Evolutionary conservation across 805 yeast genomes (phyloP).

Genomic region (Priceomyces fermenticarens): DNA sequence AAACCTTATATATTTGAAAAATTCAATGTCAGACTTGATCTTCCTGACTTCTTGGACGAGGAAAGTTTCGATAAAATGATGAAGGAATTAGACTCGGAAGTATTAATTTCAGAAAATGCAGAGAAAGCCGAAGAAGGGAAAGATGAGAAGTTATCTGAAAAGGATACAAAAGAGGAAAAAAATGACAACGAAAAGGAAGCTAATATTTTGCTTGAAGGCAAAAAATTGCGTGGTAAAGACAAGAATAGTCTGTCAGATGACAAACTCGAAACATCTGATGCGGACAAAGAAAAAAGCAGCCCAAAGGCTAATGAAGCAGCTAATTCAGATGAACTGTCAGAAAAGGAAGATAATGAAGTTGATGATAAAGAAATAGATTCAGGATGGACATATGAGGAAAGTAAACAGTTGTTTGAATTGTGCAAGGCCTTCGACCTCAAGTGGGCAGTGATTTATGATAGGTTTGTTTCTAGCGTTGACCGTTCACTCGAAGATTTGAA

Average conservation of each 20-base stretch:
- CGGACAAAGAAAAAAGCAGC: constrained; percentile 7
- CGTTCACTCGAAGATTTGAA: constrained; percentile 77
- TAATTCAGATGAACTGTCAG: constrained; percentile 13
- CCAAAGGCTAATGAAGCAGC: constrained; percentile 8
- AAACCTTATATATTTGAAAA: constrained; percentile 68
- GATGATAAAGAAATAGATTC: constrained; percentile 29
- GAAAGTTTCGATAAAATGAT: constrained; percentile 55
- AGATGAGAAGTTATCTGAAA: constrained; percentile 9
- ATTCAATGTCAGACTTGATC: constrained; percentile 62
- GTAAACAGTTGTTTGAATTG: constrained; percentile 70
- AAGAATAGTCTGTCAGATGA: constrained; percentile 7
- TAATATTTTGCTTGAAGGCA: constrained; percentile 14
- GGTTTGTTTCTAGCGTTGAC: constrained; percentile 35
- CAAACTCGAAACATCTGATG: constrained; percentile 6
- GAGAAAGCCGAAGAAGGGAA: constrained; percentile 9
- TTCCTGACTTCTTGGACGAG: constrained; percentile 65
- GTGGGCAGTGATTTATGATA: constrained; percentile 66
- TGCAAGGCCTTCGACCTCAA: constrained; percentile 61
- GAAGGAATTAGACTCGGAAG: constrained; percentile 28
- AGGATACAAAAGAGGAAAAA: constrained; percentile 13
- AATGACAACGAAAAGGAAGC: constrained; percentile 12
- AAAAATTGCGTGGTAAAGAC: constrained; percentile 17
- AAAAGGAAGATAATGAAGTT: constrained; percentile 21
- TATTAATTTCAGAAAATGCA: constrained; percentile 8
- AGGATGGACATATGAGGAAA: constrained; percentile 76